Conservation (phyloP, 75 land plant genomes). For the Picea glauca region DNA sequence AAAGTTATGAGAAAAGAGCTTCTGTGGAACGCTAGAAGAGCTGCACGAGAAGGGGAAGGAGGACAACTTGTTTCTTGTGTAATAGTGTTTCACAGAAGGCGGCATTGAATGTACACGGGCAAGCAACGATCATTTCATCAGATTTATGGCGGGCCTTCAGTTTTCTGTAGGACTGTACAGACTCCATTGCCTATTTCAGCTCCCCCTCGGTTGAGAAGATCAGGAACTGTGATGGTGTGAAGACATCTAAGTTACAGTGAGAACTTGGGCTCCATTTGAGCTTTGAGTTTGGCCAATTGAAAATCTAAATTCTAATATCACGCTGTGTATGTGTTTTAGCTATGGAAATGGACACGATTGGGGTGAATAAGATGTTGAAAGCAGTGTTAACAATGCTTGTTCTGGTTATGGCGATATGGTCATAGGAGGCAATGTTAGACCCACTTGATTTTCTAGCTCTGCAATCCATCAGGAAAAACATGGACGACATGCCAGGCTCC, state of each 20-base stretch:
- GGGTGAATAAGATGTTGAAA: not conserved
- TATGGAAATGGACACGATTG: slow-evolving; percentile 11
- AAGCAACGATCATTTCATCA: not conserved
- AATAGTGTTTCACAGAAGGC: not conserved
- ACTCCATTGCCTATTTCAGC: not conserved
- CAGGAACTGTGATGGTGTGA: not conserved
- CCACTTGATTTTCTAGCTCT: slow-evolving; percentile 58
- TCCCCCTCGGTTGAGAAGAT: not conserved
- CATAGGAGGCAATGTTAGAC: slow-evolving; percentile 23
- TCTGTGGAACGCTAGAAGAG: too few relatives aligned
- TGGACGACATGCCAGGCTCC: slow-evolving; percentile 51
- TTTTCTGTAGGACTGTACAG: not conserved
- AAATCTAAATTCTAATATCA: not conserved
- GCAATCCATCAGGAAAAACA: slow-evolving; percentile 38
- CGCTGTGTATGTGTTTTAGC: not conserved
- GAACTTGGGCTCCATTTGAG: not conserved
- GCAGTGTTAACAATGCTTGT: not conserved
- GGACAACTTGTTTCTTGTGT: not conserved
- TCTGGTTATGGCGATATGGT: not conserved
- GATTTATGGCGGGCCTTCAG: not conserved
- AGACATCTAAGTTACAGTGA: not conserved
- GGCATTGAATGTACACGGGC: not conserved
- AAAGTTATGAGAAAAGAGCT: not conserved
- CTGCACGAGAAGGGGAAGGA: not conserved
- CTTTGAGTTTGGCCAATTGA: not conserved